Conservation (phyloP, 768 basidiomycete species). For the Hysterangium stoloniferum region DNA sequence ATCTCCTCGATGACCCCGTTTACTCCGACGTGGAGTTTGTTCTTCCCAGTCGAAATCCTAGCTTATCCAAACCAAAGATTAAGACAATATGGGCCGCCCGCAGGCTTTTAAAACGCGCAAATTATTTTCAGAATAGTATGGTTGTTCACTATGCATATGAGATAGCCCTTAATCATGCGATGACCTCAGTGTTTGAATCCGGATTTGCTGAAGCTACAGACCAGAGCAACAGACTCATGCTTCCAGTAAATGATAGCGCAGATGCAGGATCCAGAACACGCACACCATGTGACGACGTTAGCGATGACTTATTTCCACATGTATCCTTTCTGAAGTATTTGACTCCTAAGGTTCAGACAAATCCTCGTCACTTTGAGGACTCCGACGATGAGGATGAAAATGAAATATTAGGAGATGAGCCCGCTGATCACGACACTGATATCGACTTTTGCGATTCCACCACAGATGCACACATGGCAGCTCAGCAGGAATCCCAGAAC, state of each 20-base stretch:
- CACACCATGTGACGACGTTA: not conserved
- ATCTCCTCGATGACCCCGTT: slow-evolving; percentile 67
- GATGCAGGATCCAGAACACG: slow-evolving; percentile 2
- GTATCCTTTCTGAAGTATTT: not conserved
- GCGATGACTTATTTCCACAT: not conserved
- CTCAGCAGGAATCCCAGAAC: slow-evolving; percentile 8
- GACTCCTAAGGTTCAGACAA: not conserved
- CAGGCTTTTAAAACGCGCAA: slow-evolving; percentile 58
- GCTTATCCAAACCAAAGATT: slow-evolving; percentile 24
- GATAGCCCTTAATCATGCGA: slow-evolving; percentile 2
- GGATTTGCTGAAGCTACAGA: slow-evolving; percentile 55
- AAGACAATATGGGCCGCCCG: slow-evolving; percentile 60
- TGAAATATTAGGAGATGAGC: slow-evolving; percentile 26
- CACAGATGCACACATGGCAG: slow-evolving; percentile 3
- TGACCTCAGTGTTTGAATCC: slow-evolving; percentile 56
- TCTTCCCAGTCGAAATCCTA: slow-evolving; percentile 41
- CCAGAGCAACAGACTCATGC: slow-evolving; percentile 15
- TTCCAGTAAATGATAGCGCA: slow-evolving; percentile 18
- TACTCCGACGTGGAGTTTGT: slow-evolving; percentile 85
- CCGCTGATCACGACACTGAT: slow-evolving; percentile 27
- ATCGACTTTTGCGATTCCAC: slow-evolving; percentile 22
- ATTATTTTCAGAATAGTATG: slow-evolving; percentile 74
- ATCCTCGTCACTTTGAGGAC: slow-evolving; percentile 26
- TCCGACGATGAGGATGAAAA: slow-evolving; percentile 50
- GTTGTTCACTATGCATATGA: slow-evolving; percentile 10